These are phyloP conservation scores for Camellia sinensis DNA, from an alignment of 148 eudicot species.

Conservation along the genomic window DNA sequence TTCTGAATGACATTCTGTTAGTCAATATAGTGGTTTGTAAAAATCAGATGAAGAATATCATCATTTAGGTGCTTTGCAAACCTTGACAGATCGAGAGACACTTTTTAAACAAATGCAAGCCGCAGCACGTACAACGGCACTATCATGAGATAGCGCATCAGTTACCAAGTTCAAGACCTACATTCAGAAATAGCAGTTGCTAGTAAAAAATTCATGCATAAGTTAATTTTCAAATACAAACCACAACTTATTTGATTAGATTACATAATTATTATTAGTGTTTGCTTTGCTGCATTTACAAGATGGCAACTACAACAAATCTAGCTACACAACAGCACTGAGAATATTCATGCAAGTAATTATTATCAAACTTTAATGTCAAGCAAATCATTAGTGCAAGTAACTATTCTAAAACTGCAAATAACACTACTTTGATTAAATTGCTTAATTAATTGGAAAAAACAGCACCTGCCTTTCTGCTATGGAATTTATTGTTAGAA, in stretches of 20 bases:
- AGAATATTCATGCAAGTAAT: no score
- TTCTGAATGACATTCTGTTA: slow-evolving; percentile 52
- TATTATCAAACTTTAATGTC: no score
- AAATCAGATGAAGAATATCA: slow-evolving; percentile 28
- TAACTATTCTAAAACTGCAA: no score
- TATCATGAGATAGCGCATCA: slow-evolving; percentile 71
- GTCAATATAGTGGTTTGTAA: slow-evolving; percentile 6
- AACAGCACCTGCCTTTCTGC: not conserved
- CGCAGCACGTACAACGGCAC: slow-evolving; percentile 70
- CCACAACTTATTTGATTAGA: not conserved
- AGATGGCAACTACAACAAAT: no score
- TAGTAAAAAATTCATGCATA: not conserved
- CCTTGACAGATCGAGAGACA: slow-evolving; percentile 94
- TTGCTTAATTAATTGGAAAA: not conserved
- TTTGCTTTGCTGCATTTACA: not conserved
- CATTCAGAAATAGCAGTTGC: slow-evolving; percentile 22
- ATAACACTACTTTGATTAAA: not conserved
- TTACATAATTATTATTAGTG: not conserved
- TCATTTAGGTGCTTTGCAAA: slow-evolving; percentile 25
- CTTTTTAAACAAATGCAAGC: slow-evolving; percentile 84
- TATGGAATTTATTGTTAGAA: no score
- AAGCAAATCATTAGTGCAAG: no score
- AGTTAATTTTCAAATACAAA: not conserved
- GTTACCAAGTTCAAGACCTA: slow-evolving; percentile 55
- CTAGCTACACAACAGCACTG: no score